Conservation (phyloP, 805 yeast genomes). For the Myxozyma monticola region DNA sequence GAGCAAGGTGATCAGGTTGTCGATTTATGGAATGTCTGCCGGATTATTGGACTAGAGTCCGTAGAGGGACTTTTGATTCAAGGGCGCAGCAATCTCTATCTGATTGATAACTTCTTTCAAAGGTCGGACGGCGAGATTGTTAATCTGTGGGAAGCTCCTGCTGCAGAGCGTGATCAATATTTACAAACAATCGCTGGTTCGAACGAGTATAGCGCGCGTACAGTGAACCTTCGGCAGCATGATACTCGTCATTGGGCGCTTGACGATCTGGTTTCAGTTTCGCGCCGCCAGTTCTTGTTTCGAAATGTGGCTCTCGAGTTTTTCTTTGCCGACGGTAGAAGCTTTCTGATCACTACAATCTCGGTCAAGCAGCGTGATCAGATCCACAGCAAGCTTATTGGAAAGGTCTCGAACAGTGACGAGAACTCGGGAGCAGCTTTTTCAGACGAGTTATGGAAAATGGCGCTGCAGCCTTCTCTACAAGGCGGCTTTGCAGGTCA, state of each 20-base stretch:
- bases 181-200: conserved; percentile 59
- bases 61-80: conserved; percentile 71
- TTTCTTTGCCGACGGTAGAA: conserved; percentile 71
- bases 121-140: conserved; percentile 54
- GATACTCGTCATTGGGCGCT: conserved; percentile 53
- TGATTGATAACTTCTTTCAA: conserved; percentile 69
- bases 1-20: conserved; percentile 68
- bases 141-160: conserved; percentile 66
- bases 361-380: conserved; percentile 55
- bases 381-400: conserved; percentile 51
- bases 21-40: conserved; percentile 74
- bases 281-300: conserved; percentile 72
- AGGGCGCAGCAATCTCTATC: conserved; percentile 64
- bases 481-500: conserved; percentile 35
- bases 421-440: conserved; percentile 34
- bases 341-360: conserved; percentile 66
- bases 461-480: conserved; percentile 26
- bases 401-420: conserved; percentile 47
- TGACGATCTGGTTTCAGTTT: conserved; percentile 58
- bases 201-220: conserved; percentile 36
- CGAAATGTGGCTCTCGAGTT: conserved; percentile 81
- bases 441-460: conserved; percentile 28
- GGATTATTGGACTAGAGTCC: conserved; percentile 73
- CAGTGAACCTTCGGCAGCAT: conserved; percentile 19
- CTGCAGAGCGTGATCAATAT: conserved; percentile 63